Base-by-base conservation (phyloP, 2,329 filamentous ascomycete species). In the Fusarium solani-melongenae region DNA sequence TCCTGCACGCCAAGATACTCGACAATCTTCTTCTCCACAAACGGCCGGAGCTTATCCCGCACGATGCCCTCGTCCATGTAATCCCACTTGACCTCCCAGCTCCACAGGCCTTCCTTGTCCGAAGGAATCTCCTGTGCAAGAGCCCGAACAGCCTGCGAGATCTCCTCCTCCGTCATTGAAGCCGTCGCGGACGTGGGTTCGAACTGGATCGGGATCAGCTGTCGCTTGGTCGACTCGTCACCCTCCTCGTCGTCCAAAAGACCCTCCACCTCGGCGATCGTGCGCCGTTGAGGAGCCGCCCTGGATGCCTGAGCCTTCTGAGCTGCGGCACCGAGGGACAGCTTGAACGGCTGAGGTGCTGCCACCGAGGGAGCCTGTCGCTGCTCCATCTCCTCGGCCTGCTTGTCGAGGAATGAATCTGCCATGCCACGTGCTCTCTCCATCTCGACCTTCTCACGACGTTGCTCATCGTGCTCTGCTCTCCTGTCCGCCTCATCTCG, bases 21-120 rank as follows among this genome's bases (percentile, higher is more conserved):
- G 69, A 99, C 92, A 76, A 98, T 94, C 88, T 98, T 99, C 89
- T 97, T 97, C 86, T 98, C 95, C 65, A 98, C 94, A 84, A 98
- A 99, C 33, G 96, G 95, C 79, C 93, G 91, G 76, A 99, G 90
- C 81, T 98, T 95, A 73, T 97, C 93, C 69, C 91, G 89, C 68
- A 98, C 90, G 46, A 96, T 89, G 17, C 88, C 87, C 70, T 96
- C 92, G 80, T 97, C 94, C 81, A 99, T 88, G 83, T 92, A 94
- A 60, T 97, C 93, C 96, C 96, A 99, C 77, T 95, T 93, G 81
- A 99, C 91, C 20, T 92, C 86, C 94, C 95, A 98, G n/a, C 88
- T 89, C 94, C 96, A 99, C 5, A 99, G 87, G 0, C 94, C 94
- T 4, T 93, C 91, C 81, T 93, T 94, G 79, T 96, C 93, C 15